Percentiles rank a stretch among this genome's conserved stretches.
Conservation (phyloP, 345 rosid species). For the Salix dunnii region DNA sequence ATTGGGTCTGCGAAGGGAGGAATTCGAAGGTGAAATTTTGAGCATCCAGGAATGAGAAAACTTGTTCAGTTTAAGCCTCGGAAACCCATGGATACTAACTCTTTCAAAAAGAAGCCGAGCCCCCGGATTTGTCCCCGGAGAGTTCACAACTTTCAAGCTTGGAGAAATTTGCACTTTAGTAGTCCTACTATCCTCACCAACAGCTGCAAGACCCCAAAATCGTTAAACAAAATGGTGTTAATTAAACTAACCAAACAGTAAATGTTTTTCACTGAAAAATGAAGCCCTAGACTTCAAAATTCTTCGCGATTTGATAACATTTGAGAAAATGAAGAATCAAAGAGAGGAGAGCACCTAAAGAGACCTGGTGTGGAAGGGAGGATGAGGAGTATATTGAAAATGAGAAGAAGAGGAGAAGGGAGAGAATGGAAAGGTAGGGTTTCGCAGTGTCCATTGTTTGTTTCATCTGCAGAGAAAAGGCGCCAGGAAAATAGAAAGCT, state of each 20-base stretch:
- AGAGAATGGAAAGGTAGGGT: slow-evolving; percentile 16
- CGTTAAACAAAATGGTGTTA: too few relatives aligned
- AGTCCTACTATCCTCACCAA: slow-evolving; percentile 33
- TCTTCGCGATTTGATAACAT: neutral
- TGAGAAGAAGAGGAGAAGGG: slow-evolving; percentile 25
- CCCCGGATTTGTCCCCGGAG: slow-evolving; percentile 72
- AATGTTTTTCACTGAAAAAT: neutral
- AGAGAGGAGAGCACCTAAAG: slow-evolving; percentile 36
- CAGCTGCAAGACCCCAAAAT: slow-evolving; percentile 40
- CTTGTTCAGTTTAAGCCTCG: slow-evolving; percentile 60
- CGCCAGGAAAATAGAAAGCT: slow-evolving; percentile 25
- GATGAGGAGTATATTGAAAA: slow-evolving; percentile 19
- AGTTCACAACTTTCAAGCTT: slow-evolving; percentile 43
- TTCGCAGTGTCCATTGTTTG: slow-evolving; percentile 30
- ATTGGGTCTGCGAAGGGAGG: slow-evolving; percentile 33
- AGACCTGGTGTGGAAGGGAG: slow-evolving; percentile 32
- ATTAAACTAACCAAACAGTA: too few relatives aligned
- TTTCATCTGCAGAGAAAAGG: slow-evolving; percentile 7
- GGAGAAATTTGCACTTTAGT: slow-evolving; percentile 45
- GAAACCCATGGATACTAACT: slow-evolving; percentile 56
- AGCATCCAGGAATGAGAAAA: slow-evolving; percentile 64
- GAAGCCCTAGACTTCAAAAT: slow-evolving; percentile 38
- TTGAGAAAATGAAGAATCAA: neutral
- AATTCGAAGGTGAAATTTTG: slow-evolving; percentile 38
- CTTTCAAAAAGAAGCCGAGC: slow-evolving; percentile 59